These are phyloP conservation scores for Incumbomyces lentus DNA, from an alignment of 2,329 filamentous ascomycete genomes.

Conservation along the genomic window DNA sequence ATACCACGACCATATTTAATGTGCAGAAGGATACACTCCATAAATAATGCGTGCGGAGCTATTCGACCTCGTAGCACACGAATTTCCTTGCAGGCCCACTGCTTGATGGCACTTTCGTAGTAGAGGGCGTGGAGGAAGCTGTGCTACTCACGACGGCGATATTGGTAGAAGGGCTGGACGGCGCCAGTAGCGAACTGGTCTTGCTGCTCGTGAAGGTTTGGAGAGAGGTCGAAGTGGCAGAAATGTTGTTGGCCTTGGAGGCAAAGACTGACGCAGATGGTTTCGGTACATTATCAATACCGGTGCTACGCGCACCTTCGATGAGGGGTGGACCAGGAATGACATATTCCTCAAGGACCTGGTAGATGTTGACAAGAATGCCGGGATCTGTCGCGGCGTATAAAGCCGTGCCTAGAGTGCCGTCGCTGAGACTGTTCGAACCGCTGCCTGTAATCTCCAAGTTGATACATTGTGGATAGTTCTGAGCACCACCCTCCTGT, in stretches of 20 bases:
- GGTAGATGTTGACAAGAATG: conserved; percentile 51
- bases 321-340: conserved; percentile 41
- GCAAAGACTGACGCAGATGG: no score
- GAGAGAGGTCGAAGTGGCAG: no score
- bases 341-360: conserved; percentile 34
- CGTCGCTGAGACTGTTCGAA: conserved; percentile 36
- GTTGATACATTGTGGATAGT: conserved; percentile 51
- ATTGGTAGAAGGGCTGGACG: no score
- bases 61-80: not conserved
- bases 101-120: not conserved
- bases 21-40: no score
- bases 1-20: no score
- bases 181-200: no score
- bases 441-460: conserved; percentile 48
- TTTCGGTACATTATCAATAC: no score
- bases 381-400: conserved; percentile 50
- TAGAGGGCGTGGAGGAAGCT: not conserved
- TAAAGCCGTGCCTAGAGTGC: conserved; percentile 43
- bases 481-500: conserved; percentile 39
- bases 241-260: no score
- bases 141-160: not conserved
- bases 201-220: no score
- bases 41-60: no score
- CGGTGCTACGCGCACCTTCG: conserved; percentile 7
- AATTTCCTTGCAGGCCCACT: not conserved